Conservation (phyloP, 2,329 filamentous ascomycete species). For the Alternaria dauci region DNA sequence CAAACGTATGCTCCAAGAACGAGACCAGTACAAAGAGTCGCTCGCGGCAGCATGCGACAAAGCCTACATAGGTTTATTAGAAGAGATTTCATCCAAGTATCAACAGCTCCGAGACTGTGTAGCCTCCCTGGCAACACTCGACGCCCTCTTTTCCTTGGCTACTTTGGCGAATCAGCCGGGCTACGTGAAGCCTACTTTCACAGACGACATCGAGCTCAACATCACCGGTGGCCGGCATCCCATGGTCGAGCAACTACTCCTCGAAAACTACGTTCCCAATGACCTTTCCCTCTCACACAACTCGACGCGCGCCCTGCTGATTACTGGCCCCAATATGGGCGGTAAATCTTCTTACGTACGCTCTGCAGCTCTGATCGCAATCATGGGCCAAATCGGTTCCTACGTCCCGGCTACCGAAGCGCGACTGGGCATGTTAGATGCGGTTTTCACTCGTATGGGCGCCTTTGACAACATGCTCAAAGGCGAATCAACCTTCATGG, state of each 20-base stretch:
- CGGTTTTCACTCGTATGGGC: conserved; percentile 94
- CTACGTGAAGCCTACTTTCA: conserved; percentile 80
- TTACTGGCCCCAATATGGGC: conserved; percentile 98
- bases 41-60: conserved; percentile 89
- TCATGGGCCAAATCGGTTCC: conserved; percentile 94
- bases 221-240: conserved; percentile 84
- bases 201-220: conserved; percentile 71
- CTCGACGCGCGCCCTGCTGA: conserved; percentile 74
- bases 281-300: conserved; percentile 72
- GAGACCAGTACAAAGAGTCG: conserved; percentile 94
- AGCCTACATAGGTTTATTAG: conserved; percentile 77
- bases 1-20: conserved; percentile 79
- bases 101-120: conserved; percentile 89
- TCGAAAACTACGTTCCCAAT: conserved; percentile 91
- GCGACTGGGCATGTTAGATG: conserved; percentile 82
- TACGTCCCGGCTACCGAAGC: conserved; percentile 86
- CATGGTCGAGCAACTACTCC: conserved; percentile 90
- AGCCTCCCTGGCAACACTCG: conserved; percentile 82
- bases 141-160: conserved; percentile 88
- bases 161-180: conserved; percentile 85
- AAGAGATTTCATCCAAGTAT: conserved; percentile 81
- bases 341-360: conserved; percentile 98
- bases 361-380: conserved; percentile 86
- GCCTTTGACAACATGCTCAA: conserved; percentile 96
- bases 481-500: conserved; percentile 97